Conservation (phyloP, 305 asterid species). For the Fraxinus latifolia region DNA sequence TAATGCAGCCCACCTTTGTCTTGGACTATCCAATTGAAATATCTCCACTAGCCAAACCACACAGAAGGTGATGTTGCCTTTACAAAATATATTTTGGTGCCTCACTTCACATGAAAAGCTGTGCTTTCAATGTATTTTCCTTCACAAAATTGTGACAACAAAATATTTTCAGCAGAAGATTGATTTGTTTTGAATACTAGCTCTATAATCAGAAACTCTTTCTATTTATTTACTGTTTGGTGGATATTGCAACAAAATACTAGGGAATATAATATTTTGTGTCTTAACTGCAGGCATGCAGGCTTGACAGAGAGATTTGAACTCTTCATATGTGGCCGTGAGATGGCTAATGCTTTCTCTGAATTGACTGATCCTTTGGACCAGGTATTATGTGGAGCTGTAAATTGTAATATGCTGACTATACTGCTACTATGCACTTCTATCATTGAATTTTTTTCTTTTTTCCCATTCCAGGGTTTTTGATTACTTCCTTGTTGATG, state of each 20-base stretch:
- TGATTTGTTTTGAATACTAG: background rate
- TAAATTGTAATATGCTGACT: background rate
- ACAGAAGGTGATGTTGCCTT: constrained; percentile 61
- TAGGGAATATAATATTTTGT: background rate
- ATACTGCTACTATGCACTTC: constrained; percentile 1
- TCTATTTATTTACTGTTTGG: background rate
- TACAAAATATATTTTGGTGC: background rate
- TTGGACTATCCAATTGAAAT: constrained; percentile 94
- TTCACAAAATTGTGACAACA: background rate
- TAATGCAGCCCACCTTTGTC: constrained; percentile 91
- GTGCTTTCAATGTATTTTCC: background rate
- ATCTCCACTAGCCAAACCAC: constrained; percentile 97
- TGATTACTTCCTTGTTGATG: background rate
- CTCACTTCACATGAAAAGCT: background rate
- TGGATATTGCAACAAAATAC: background rate
- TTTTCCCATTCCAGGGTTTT: background rate
- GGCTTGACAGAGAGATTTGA: constrained; percentile 97
- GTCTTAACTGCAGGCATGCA: constrained; percentile 45
- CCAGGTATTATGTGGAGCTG: constrained; percentile 49
- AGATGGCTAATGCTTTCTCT: constrained; percentile 95
- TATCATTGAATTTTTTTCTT: background rate
- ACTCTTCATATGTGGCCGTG: constrained; percentile 93
- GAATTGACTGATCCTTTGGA: constrained; percentile 95
- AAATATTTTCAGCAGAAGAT: background rate
- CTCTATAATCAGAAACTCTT: background rate